Base-by-base conservation (phyloP, 495 filamentous ascomycete species). In the Neurospora sp. region DNA sequence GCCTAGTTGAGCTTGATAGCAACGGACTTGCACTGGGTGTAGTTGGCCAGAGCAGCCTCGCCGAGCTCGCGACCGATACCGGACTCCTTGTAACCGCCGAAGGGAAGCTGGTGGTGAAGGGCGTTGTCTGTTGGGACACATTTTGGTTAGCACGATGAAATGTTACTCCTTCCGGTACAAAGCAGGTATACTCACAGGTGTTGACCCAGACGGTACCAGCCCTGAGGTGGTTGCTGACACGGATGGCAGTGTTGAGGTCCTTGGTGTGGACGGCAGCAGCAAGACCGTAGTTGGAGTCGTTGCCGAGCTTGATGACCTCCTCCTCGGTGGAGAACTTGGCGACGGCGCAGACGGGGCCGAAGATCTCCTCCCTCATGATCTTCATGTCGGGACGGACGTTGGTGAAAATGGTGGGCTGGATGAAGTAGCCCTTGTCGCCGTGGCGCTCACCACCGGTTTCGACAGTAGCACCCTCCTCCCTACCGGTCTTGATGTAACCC, bases 341-440 rank as follows among this genome's bases (percentile, higher is more conserved):
- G 77, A 98, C 92, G 71, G 92, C 90, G 85, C 93, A 93, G 74
- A 98, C 95, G 71, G 95, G 95, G 71, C 95, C 95, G 84, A 98
- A 98, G 84, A 98, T 98, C 86, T 98, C 95, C 86, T 98, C 95
- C 86, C 95, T 91, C 88, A 95, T 92, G 83, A 98, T 97, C 91
- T 97, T 97, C 95, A 98, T 98, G 82, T 97, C 88, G 74, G 88
- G 83, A 62, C 86, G 90, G 73, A 98, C 95, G 82, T 95, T 90
- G 82, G 90, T 92, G 90, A 98, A 98, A 83, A 98, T 93, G 78
- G 95, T 98, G 38, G 95, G 95, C 88, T 97, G 88, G 84, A 98
- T 98, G 88, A 97, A 98, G 90, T 94, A 98, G 77, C 95, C 95
- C 80, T 95, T 90, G 73, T 90, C 86, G 77, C 96, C 96, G 82